Evolutionary conservation across 2,329 filamentous ascomycete genomes (phyloP).

Genomic region (Penicillium palitans): DNA sequence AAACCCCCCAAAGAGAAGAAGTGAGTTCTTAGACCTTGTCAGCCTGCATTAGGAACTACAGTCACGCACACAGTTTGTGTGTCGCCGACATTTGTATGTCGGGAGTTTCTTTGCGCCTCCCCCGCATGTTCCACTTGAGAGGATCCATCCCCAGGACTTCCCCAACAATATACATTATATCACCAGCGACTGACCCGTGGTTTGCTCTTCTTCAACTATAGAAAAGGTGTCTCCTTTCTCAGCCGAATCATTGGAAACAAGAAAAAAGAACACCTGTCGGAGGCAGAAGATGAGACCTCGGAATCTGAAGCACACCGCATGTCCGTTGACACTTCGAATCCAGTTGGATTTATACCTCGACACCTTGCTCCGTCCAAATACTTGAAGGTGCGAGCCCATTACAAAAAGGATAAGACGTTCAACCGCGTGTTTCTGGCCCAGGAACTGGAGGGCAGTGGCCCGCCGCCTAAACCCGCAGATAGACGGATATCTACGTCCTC

Average conservation of each 20-base stretch:
- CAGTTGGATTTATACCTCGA: constrained; percentile 78
- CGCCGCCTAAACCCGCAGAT: constrained; percentile 29
- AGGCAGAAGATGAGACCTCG: constrained; percentile 61
- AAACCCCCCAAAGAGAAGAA: constrained; percentile 61
- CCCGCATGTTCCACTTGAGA: constrained; percentile 1
- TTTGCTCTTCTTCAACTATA: constrained; percentile 40
- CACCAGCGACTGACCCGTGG: constrained; percentile 12
- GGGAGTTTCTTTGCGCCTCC: not conserved
- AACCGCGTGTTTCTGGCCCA: constrained; percentile 88
- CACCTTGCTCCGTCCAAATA: constrained; percentile 89
- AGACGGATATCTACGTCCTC: constrained; percentile 33
- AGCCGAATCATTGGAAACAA: constrained; percentile 77
- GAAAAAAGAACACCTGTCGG: constrained; percentile 63
- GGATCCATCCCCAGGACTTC: constrained; percentile 3
- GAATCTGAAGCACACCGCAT: constrained; percentile 70
- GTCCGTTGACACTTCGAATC: constrained; percentile 75
- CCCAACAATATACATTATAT: not conserved
- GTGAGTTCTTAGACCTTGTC: constrained; percentile 47
- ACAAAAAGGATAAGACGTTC: constrained; percentile 81
- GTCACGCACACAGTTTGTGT: constrained; percentile 3
- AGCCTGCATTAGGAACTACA: not conserved
- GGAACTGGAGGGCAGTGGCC: constrained; percentile 69
- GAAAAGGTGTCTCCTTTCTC: constrained; percentile 86
- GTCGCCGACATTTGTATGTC: not conserved
- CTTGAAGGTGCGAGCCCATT: constrained; percentile 77